These are phyloP conservation scores for Kwoniella pini DNA, from an alignment of 768 basidiomycete genomes.

Conservation along the genomic window DNA sequence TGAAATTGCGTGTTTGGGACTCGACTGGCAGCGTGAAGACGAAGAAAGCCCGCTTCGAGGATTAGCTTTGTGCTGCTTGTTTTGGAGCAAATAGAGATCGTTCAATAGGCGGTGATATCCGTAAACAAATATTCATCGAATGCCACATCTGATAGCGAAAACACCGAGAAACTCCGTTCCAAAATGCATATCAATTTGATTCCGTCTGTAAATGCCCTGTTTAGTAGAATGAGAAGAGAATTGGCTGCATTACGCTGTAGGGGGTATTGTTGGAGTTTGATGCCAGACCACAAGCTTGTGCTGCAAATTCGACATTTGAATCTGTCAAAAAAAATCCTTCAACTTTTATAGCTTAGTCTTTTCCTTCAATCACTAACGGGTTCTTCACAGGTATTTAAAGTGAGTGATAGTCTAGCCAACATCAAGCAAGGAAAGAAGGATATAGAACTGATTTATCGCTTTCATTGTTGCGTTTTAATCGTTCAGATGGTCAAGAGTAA, in stretches of 20 bases:
- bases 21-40: too few species aligned
- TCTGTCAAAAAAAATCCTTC: not conserved
- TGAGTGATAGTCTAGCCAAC: slow-evolving; percentile 8
- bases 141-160: slow-evolving; percentile 6
- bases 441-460: not conserved
- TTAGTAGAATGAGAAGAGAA: too few species aligned
- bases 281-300: not conserved
- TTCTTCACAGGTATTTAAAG: slow-evolving; percentile 25
- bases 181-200: not conserved
- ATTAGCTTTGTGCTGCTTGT: too few species aligned
- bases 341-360: not conserved
- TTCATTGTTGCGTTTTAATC: not conserved
- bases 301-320: slow-evolving; percentile 3
- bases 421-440: not conserved
- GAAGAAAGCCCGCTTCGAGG: too few species aligned
- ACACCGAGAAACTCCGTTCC: slow-evolving; percentile 32
- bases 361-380: slow-evolving; percentile 20
- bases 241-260: not conserved
- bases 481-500: slow-evolving; percentile 50
- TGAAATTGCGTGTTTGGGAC: too few species aligned
- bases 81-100: not conserved
- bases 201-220: too few species aligned
- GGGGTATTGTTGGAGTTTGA: not conserved
- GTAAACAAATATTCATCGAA: not conserved
- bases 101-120: not conserved